These are phyloP conservation scores for Aspergillus hancockii DNA, from an alignment of 495 filamentous ascomycete genomes.

Conservation along the genomic window DNA sequence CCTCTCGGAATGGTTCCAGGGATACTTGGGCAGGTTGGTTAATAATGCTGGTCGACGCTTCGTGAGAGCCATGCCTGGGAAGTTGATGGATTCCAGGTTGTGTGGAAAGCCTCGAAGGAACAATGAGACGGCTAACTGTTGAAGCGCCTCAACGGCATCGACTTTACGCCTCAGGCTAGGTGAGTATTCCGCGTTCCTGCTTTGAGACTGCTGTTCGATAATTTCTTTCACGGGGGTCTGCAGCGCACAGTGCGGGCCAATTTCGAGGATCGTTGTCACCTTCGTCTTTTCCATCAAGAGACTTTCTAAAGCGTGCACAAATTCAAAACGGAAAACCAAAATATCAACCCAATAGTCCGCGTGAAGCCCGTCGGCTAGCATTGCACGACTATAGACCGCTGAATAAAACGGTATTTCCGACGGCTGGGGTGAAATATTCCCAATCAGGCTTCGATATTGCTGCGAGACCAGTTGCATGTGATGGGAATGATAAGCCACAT, in stretches of 20 bases:
- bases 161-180: conserved; percentile 28
- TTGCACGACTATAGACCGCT: conserved; percentile 34
- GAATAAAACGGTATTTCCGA: conserved; percentile 37
- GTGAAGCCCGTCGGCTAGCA: conserved; percentile 19
- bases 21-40: conserved; percentile 38
- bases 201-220: conserved; percentile 18
- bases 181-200: conserved; percentile 21
- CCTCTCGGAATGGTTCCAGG: conserved; percentile 36
- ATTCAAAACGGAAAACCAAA: conserved; percentile 46
- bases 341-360: conserved; percentile 49
- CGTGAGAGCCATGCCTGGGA: conserved; percentile 15
- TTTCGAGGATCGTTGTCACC: conserved; percentile 51
- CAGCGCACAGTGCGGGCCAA: conserved; percentile 68
- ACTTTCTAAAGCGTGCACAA: conserved; percentile 30
- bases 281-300: background rate
- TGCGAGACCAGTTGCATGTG: conserved; percentile 44
- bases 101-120: conserved; percentile 25
- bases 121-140: conserved; percentile 26
- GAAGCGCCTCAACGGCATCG: conserved; percentile 24
- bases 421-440: conserved; percentile 21
- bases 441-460: conserved; percentile 33
- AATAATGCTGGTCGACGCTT: conserved; percentile 16
- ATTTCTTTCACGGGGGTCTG: conserved; percentile 48
- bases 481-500: conserved; percentile 48
- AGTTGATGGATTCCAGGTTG: conserved; percentile 30